A percentile compares a stretch with the other conserved stretches of the same genome.
Evolutionary conservation across 2,329 filamentous ascomycete species (phyloP).

Genomic region (Fusarium cicatricum): DNA sequence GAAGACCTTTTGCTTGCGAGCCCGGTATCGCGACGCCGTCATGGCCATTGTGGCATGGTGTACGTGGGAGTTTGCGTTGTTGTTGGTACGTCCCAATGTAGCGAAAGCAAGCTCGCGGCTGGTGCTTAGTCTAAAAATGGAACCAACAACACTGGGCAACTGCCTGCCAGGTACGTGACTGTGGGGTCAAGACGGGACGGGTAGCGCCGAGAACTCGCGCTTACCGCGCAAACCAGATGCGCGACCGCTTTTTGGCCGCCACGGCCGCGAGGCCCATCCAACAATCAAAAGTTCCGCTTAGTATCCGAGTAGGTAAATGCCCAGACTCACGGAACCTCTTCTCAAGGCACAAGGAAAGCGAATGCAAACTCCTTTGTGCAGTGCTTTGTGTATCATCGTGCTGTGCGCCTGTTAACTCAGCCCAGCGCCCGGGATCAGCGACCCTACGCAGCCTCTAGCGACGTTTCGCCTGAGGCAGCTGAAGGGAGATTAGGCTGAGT

Average conservation of each 20-base stretch:
- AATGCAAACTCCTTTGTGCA: neutral
- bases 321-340: no score
- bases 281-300: no score
- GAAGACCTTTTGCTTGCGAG: conserved; percentile 60
- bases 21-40: conserved; percentile 55
- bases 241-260: conserved; percentile 3
- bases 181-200: neutral
- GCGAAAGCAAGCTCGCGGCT: neutral
- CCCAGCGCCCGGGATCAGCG: conserved; percentile 19
- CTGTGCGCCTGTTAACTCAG: conserved; percentile 27
- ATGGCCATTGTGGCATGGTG: conserved; percentile 37
- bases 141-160: neutral
- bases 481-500: conserved; percentile 1
- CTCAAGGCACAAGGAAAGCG: conserved; percentile 1
- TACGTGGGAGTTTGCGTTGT: conserved; percentile 25
- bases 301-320: no score
- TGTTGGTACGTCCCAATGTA: conserved; percentile 27
- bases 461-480: neutral
- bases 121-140: neutral
- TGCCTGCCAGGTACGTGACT: conserved; percentile 16
- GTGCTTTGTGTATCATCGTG: conserved; percentile 3
- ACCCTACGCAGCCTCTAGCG: neutral
- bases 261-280: no score
- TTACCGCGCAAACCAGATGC: conserved; percentile 22
- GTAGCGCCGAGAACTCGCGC: conserved; percentile 21